Evolutionary conservation across 768 basidiomycete species (phyloP).

Genomic region (Pleurotus sapidus): DNA sequence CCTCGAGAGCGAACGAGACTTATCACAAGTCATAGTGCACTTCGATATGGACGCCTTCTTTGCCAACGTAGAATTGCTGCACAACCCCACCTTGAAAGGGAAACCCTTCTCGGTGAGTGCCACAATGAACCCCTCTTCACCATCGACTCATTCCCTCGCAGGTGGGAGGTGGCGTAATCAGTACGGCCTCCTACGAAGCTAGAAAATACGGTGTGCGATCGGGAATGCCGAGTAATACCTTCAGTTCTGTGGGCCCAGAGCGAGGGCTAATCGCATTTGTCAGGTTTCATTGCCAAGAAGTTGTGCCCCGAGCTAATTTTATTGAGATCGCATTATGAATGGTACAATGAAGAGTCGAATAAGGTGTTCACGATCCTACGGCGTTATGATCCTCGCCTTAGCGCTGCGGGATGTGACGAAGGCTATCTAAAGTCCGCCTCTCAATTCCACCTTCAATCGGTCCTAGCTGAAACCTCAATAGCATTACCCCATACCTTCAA

Average conservation of each 20-base stretch:
- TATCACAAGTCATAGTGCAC: constrained; percentile 85
- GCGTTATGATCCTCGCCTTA: constrained; percentile 77
- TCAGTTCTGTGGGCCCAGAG: neutral
- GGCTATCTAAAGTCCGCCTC: constrained; percentile 83
- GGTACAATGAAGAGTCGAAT: constrained; percentile 69
- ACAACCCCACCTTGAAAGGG: constrained; percentile 59
- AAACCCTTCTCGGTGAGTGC: constrained; percentile 68
- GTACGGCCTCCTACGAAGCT: constrained; percentile 91
- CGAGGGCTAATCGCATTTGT: neutral
- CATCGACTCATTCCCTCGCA: constrained; percentile 12
- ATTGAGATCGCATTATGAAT: constrained; percentile 51
- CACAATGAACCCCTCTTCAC: neutral
- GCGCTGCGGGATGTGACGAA: constrained; percentile 80
- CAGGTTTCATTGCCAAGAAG: constrained; percentile 90
- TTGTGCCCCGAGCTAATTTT: constrained; percentile 87
- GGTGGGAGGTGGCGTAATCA: constrained; percentile 83
- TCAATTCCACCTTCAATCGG: neutral
- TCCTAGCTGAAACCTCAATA: constrained; percentile 21
- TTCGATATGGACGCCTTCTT: constrained; percentile 97
- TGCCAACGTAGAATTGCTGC: constrained; percentile 73
- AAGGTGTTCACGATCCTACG: constrained; percentile 68
- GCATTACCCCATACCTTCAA: constrained; percentile 84
- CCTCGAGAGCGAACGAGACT: constrained; percentile 73
- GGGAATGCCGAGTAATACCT: constrained; percentile 81
- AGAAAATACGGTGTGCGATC: constrained; percentile 89